A percentile compares a stretch with the other conserved stretches of the same genome.
Evolutionary conservation across 371 early-diverging fungal genomes (phyloP).

Genomic region (Mucor saturninus): DNA sequence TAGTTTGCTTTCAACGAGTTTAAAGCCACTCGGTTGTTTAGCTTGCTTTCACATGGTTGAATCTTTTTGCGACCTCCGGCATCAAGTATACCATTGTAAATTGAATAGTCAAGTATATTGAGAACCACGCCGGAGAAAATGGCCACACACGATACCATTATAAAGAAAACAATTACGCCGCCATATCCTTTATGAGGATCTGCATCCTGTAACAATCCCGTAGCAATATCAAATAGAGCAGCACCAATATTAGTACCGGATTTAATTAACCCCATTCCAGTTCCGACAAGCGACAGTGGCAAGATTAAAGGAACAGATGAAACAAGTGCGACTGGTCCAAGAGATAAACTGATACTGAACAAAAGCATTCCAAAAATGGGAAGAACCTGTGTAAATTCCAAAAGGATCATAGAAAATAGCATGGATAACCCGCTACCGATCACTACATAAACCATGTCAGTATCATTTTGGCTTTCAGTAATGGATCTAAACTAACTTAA

Average conservation of each 20-base stretch:
- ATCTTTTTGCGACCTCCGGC: conserved; percentile 15
- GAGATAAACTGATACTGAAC: conserved; percentile 67
- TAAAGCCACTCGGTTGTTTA: conserved; percentile 6
- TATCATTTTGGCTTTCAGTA: neutral
- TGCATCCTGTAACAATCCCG: conserved; percentile 68
- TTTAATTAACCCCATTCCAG: conserved; percentile 74
- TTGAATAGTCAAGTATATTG: conserved; percentile 41
- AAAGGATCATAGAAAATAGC: conserved; percentile 50
- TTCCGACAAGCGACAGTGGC: conserved; percentile 63
- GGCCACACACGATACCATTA: conserved; percentile 48
- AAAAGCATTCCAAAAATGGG: conserved; percentile 66
- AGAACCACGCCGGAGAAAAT: conserved; percentile 45
- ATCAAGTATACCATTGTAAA: conserved; percentile 45
- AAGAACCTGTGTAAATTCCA: conserved; percentile 56
- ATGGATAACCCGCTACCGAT: conserved; percentile 56
- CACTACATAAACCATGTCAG: conserved; percentile 35
- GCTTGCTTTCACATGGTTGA: conserved; percentile 19
- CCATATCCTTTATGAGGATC: conserved; percentile 54
- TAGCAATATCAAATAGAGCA: conserved; percentile 67
- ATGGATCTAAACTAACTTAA: conserved; percentile 53
- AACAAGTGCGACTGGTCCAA: conserved; percentile 71
- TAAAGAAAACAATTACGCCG: conserved; percentile 62
- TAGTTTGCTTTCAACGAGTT: conserved; percentile 34
- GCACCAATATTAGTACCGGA: conserved; percentile 68
- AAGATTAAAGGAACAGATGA: conserved; percentile 70